Percentiles rank a stretch among this genome's conserved stretches.
Evolutionary conservation across 78 protist species (phyloP).

Genomic region (Kipferlia bialata): DNA sequence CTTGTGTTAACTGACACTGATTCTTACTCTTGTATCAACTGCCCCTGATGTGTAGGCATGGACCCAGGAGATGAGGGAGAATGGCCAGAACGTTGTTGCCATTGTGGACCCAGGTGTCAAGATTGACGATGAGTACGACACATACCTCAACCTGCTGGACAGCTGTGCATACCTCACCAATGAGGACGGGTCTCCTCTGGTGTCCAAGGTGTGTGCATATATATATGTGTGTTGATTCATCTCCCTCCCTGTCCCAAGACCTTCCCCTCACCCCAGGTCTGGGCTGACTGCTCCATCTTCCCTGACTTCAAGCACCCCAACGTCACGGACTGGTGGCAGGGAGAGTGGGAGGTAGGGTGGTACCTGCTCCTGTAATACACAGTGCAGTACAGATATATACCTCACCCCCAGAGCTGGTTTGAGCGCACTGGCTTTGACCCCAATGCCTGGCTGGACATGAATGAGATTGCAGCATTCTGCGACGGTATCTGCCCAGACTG

Average conservation of each 20-base stretch:
- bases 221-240: too few species aligned
- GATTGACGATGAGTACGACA: background rate
- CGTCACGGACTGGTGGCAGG: slow-evolving; percentile 1
- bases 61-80: background rate
- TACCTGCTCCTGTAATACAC: too few species aligned
- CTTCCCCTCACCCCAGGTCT: background rate
- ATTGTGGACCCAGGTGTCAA: slow-evolving; percentile 14
- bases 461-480: slow-evolving; percentile 11
- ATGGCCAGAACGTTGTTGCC: background rate
- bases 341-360: too few species aligned
- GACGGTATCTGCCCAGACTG: background rate
- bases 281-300: slow-evolving; percentile 4
- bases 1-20: too few species aligned
- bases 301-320: background rate
- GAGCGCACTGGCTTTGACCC: background rate
- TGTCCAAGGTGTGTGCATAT: too few species aligned
- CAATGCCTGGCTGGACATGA: slow-evolving; percentile 3
- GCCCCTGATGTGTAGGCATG: too few species aligned
- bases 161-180: background rate
- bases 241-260: too few species aligned
- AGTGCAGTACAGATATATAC: too few species aligned
- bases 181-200: background rate
- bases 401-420: background rate
- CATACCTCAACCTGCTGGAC: background rate
- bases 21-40: too few species aligned